Conservation (phyloP, 1,139 yeast genomes). For the Taphrina betulina region DNA sequence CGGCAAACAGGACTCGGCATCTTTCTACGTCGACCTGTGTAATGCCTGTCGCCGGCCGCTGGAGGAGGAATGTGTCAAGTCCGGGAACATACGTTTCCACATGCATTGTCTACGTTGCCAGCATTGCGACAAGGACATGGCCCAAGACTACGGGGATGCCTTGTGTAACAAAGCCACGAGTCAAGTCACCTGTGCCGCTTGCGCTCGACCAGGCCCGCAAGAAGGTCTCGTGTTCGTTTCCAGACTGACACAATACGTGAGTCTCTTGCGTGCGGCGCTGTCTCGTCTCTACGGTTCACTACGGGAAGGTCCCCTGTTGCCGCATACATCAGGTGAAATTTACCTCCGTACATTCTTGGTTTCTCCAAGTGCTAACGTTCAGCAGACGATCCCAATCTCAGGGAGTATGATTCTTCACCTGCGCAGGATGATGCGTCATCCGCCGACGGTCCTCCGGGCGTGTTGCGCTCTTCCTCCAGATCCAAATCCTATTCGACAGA, state of each 20-base stretch:
- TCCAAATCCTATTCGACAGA: slow-evolving; percentile 16
- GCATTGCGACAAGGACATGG: slow-evolving; percentile 50
- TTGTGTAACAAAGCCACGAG: slow-evolving; percentile 48
- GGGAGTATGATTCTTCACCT: slow-evolving; percentile 9
- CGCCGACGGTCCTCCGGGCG: neutral
- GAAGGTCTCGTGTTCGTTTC: slow-evolving; percentile 65
- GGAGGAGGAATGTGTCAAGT: slow-evolving; percentile 51
- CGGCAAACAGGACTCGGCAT: slow-evolving; percentile 58
- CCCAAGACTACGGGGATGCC: slow-evolving; percentile 47
- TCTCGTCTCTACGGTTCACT: slow-evolving; percentile 56
- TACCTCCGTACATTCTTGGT: neutral
- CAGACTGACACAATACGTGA: slow-evolving; percentile 69
- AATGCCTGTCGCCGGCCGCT: slow-evolving; percentile 67
- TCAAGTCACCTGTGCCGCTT: slow-evolving; percentile 57
- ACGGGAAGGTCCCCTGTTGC: slow-evolving; percentile 26
- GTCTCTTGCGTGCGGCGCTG: slow-evolving; percentile 77
- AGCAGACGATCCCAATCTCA: slow-evolving; percentile 24
- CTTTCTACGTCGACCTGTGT: too few species aligned
- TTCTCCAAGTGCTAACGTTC: neutral
- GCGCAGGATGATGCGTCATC: neutral
- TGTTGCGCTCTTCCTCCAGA: neutral
- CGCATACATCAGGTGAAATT: slow-evolving; percentile 32
- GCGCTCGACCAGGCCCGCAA: slow-evolving; percentile 53
- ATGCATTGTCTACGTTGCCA: slow-evolving; percentile 34
- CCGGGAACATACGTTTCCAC: slow-evolving; percentile 31